phyloP scores from a whole-genome alignment of 2,329 filamentous ascomycete genomes.

The Fusarium protoensiforme region DNA sequence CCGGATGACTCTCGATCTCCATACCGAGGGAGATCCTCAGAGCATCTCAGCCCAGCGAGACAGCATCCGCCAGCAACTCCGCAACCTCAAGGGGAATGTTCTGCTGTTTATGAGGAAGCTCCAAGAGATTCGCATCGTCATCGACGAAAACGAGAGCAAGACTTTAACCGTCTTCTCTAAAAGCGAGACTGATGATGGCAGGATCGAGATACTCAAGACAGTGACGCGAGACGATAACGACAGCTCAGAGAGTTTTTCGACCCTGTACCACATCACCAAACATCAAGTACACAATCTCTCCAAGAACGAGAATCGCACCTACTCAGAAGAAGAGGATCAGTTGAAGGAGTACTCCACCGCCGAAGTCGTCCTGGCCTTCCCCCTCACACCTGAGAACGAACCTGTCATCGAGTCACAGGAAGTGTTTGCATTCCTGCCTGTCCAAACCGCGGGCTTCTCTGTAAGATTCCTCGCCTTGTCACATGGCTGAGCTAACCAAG shows the following conservation, averaged over 20 bases:
- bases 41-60: background rate
- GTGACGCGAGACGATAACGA: background rate
- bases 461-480: background rate
- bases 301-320: conserved; percentile 19
- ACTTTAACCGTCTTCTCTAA: conserved; percentile 9
- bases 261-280: conserved; percentile 26
- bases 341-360: background rate
- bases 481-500: background rate
- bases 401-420: conserved; percentile 9
- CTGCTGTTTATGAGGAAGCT: conserved; percentile 28
- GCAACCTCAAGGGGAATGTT: conserved; percentile 8
- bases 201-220: conserved; percentile 7
- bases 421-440: conserved; percentile 26
- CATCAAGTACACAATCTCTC: background rate
- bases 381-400: background rate
- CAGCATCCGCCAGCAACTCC: conserved; percentile 10
- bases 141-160: background rate
- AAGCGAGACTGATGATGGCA: background rate
- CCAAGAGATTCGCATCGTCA: conserved; percentile 1
- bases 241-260: background rate
- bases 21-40: conserved; percentile 14
- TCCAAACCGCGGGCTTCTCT: conserved; percentile 5
- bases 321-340: background rate
- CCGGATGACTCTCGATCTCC: conserved; percentile 21
- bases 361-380: conserved; percentile 33